phyloP scores from a whole-genome alignment of 1,139 yeast genomes.

The Candida tunisiensis region DNA sequence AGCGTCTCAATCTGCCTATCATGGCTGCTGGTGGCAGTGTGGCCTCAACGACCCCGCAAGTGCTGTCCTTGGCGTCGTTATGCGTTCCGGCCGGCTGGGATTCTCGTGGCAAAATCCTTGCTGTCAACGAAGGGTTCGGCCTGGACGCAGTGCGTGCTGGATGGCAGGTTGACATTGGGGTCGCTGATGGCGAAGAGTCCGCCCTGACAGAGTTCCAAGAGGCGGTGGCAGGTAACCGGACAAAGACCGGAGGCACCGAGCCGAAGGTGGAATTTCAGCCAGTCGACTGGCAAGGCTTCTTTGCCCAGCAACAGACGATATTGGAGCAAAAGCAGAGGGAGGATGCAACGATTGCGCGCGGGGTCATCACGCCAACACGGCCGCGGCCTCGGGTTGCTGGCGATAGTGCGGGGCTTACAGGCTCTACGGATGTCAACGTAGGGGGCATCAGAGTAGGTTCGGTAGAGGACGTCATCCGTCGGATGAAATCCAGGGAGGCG shows the following conservation, averaged over 20 bases:
- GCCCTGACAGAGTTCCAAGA: background rate
- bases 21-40: slow-evolving; percentile 3
- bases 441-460: slow-evolving; percentile 17
- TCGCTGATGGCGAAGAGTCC: background rate
- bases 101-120: slow-evolving; percentile 17
- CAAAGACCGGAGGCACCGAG: slow-evolving; percentile 1
- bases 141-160: slow-evolving; percentile 5
- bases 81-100: slow-evolving; percentile 29
- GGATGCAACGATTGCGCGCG: too few species aligned
- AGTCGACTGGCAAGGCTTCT: slow-evolving; percentile 1
- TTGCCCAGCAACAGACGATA: slow-evolving; percentile 1
- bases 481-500: slow-evolving; percentile 11
- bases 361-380: background rate
- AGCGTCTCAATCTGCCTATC: slow-evolving; percentile 10
- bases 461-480: slow-evolving; percentile 12
- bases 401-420: slow-evolving; percentile 1
- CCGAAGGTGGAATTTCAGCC: background rate
- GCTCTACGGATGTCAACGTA: slow-evolving; percentile 7
- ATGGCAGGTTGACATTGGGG: slow-evolving; percentile 4
- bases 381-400: background rate
- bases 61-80: slow-evolving; percentile 22
- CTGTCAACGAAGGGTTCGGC: slow-evolving; percentile 14
- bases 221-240: background rate
- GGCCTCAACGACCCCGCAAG: slow-evolving; percentile 11
- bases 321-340: too few species aligned